phyloP scores from a whole-genome alignment of 768 basidiomycete species.

The Leucocoprinus birnbaumii region DNA sequence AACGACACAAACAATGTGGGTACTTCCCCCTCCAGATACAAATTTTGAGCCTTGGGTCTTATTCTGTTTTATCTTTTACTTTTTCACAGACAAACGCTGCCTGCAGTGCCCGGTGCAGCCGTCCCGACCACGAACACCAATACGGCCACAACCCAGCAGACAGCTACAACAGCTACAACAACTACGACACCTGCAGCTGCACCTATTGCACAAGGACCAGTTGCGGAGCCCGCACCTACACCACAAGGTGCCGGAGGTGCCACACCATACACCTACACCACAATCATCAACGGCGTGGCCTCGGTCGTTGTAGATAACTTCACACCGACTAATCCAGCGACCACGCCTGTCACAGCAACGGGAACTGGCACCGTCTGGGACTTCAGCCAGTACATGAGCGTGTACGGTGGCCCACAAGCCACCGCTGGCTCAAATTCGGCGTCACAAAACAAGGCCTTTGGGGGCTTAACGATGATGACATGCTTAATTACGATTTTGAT shows the following conservation, averaged over 20 bases:
- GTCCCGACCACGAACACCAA: conserved; percentile 18
- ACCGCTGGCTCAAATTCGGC: conserved; percentile 1
- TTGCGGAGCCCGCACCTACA: conserved; percentile 48
- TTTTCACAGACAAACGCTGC: conserved; percentile 22
- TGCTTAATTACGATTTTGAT: background rate
- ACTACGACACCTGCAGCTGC: background rate
- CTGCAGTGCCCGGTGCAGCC: conserved; percentile 12
- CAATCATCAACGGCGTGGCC: conserved; percentile 36
- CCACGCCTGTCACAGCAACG: conserved; percentile 19
- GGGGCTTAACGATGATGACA: background rate
- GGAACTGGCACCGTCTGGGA: conserved; percentile 29
- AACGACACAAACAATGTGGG: conserved; percentile 42
- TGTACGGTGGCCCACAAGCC: conserved; percentile 8
- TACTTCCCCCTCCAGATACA: background rate
- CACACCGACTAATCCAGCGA: conserved; percentile 36
- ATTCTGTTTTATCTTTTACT: too few species aligned
- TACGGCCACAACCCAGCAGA: conserved; percentile 16
- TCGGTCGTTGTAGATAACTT: conserved; percentile 32
- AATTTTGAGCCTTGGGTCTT: background rate
- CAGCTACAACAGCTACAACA: conserved; percentile 17
- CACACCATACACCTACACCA: conserved; percentile 51
- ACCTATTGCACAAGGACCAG: conserved; percentile 40
- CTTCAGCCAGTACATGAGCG: conserved; percentile 10
- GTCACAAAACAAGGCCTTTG: background rate
- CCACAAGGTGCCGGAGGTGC: conserved; percentile 38